Conservation (phyloP, 495 filamentous ascomycete species). For the Trichoderma virens region DNA sequence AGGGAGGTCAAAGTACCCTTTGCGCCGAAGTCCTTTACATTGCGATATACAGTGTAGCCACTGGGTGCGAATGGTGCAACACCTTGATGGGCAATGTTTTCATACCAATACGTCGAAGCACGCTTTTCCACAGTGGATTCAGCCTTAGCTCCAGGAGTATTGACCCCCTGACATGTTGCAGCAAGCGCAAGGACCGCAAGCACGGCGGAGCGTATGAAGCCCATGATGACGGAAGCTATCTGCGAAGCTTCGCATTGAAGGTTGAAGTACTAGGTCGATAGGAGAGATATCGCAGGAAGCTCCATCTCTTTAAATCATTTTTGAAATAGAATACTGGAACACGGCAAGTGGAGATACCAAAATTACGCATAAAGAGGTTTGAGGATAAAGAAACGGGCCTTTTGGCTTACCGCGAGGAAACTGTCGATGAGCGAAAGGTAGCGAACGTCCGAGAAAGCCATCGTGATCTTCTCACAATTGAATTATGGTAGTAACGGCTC, state of each 20-base stretch:
- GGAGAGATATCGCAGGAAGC: background rate
- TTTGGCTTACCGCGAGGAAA: background rate
- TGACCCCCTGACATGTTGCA: conserved; percentile 2
- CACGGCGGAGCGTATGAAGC: conserved; percentile 10
- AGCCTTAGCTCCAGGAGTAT: background rate
- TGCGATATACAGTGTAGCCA: conserved; percentile 71
- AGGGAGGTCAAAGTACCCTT: conserved; percentile 24
- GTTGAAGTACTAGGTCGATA: background rate
- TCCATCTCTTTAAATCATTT: background rate
- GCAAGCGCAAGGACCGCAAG: conserved; percentile 4
- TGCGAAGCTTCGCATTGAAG: background rate
- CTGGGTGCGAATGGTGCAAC: conserved; percentile 14
- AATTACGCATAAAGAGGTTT: background rate
- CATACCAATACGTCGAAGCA: conserved; percentile 10
- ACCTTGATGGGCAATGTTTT: conserved; percentile 9
- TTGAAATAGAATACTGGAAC: background rate
- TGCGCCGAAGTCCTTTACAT: conserved; percentile 77
- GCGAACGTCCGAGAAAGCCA: background rate
- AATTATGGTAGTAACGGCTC: background rate
- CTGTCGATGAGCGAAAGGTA: conserved; percentile 2
- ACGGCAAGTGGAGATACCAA: background rate
- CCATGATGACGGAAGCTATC: conserved; percentile 11
- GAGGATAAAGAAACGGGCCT: background rate
- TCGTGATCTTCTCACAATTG: background rate
- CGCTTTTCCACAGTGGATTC: conserved; percentile 8